Conservation (phyloP, 345 rosid species). For the Aquilaria malaccensis region DNA sequence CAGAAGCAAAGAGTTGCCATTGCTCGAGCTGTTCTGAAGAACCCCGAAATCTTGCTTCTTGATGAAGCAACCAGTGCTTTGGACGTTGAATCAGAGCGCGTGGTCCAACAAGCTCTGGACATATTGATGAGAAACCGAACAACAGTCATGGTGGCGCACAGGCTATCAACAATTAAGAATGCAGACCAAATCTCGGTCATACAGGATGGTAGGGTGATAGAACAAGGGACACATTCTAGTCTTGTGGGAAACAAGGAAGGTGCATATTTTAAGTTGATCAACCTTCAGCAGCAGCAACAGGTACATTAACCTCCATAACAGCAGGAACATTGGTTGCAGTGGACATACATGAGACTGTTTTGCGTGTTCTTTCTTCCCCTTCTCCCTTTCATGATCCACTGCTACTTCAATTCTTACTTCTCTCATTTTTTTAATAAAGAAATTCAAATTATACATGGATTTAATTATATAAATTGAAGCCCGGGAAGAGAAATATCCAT, state of each 20-base stretch:
- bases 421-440: not conserved
- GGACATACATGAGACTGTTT: no score
- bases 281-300: slow-evolving; percentile 70
- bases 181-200: slow-evolving; percentile 77
- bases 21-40: slow-evolving; percentile 85
- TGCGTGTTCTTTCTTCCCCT: not conserved
- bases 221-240: slow-evolving; percentile 73
- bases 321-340: no score
- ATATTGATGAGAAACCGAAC: slow-evolving; percentile 73
- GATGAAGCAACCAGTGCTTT: slow-evolving; percentile 96
- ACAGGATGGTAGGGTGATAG: slow-evolving; percentile 68
- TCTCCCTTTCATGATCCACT: not conserved
- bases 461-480: no score
- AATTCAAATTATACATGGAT: not conserved
- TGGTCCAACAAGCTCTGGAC: slow-evolving; percentile 94
- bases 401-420: not conserved
- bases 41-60: slow-evolving; percentile 76
- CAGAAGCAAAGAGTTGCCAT: slow-evolving; percentile 90
- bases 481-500: no score
- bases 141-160: slow-evolving; percentile 86
- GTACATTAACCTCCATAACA: slow-evolving; percentile 1
- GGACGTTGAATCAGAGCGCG: slow-evolving; percentile 73
- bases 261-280: slow-evolving; percentile 66
- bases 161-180: slow-evolving; percentile 79
- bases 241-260: slow-evolving; percentile 68